Base-by-base conservation (phyloP, 2,329 filamentous ascomycete genomes). In the Byssothecium circinans region DNA sequence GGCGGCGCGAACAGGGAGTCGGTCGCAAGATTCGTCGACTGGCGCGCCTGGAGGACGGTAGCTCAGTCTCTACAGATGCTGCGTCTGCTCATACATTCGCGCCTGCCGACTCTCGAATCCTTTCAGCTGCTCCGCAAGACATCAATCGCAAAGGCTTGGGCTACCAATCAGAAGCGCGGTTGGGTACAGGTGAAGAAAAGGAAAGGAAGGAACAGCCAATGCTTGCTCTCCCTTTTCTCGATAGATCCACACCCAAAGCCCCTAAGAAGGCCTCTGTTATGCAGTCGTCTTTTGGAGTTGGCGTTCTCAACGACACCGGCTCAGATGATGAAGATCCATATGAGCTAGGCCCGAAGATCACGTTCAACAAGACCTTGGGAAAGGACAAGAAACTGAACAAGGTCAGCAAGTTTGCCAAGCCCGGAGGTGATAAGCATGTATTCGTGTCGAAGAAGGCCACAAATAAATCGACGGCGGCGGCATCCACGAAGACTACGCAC, bases 321-420 rank as follows among this genome's bases (percentile, higher is more conserved):
- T 96, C 92, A 4, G 94, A 97, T 57, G 91, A 96, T 37, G 94
- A 97, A 61, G 91, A 96, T 62, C 88, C 90, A 0, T 97, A 96
- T 65, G 88, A 92, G 48, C 86, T 97, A 43, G 92, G 92, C 0
- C 94, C 94, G 0, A 87, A 85, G 57, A 95, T 96, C 67, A 89
- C 86, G 11, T 96, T 95, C 70, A 95, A 89, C 60, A 83, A 85
- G 33, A 80, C 86, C 4, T 83, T 96, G 50, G 91, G 89, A 15
- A 87, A 86, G 0, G 87, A 91, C 53, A 95, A 89, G 68, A 91
- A 89, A 67, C 88, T 82, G 60, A 83, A 82, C 51, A 71, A 71
- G 54, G 56, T 58, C 14, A 69, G 62, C 52, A 77, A 77, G 12
- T 70, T 81, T 8, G 77, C 78, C 2, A 91, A 91, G 45, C 84